These are phyloP conservation scores for Trypanosomatidae sp. DNA, from an alignment of 208 protist genomes.

Conservation along the genomic window DNA sequence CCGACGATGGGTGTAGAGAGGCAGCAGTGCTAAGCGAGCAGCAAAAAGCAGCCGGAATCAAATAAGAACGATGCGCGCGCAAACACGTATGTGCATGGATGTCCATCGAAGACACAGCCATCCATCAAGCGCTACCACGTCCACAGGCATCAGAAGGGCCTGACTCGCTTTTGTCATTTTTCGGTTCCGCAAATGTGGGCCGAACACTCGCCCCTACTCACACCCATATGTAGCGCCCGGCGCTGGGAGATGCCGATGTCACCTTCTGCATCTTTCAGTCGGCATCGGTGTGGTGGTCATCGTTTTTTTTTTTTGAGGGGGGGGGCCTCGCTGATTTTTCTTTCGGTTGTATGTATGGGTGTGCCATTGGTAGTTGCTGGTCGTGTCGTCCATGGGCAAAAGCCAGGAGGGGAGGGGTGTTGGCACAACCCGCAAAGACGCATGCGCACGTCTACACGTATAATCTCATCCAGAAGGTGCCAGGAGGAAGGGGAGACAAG, in stretches of 20 bases:
- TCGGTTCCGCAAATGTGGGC: neutral
- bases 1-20: neutral
- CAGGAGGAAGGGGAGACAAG: neutral
- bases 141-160: neutral
- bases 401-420: neutral
- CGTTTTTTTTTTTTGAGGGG: neutral
- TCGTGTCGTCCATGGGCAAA: neutral
- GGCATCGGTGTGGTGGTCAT: neutral
- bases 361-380: neutral
- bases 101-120: neutral
- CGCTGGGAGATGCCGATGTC: neutral
- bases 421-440: neutral
- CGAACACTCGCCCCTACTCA: neutral
- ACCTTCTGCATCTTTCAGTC: neutral
- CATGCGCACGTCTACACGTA: neutral
- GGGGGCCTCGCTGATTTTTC: neutral
- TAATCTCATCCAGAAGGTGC: neutral
- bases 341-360: neutral
- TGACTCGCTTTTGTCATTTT: neutral
- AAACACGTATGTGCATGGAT: neutral
- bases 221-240: neutral
- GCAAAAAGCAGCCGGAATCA: too few species aligned
- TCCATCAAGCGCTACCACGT: neutral
- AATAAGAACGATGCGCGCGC: neutral
- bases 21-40: neutral